Conservation (phyloP, 2,329 filamentous ascomycete species). For the Didymellaceae sp. region DNA sequence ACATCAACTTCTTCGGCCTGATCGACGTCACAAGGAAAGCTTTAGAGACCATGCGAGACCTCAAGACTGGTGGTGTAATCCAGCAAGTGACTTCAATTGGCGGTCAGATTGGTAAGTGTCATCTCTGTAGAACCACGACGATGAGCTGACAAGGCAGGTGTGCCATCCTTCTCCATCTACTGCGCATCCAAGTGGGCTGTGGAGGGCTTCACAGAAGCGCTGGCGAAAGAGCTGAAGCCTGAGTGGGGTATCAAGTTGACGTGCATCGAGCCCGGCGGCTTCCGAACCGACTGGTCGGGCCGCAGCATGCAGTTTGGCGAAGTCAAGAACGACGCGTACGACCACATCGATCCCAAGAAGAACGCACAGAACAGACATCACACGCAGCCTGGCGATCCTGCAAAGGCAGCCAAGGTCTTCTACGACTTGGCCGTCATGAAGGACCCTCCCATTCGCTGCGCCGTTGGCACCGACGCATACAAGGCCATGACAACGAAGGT, state of each 20-base stretch:
- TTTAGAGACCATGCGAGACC: constrained; percentile 54
- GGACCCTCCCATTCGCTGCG: constrained; percentile 60
- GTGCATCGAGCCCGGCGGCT: constrained; percentile 55
- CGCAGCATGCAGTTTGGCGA: constrained; percentile 56
- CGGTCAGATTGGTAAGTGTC: constrained; percentile 49
- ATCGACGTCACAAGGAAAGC: constrained; percentile 59
- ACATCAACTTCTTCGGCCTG: constrained; percentile 67
- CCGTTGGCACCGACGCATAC: constrained; percentile 63
- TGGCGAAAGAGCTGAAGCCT: constrained; percentile 53
- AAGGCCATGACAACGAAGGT: constrained; percentile 58
- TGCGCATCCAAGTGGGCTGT: constrained; percentile 55
- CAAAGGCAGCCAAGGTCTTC: constrained; percentile 58
- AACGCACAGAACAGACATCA: constrained; percentile 51
- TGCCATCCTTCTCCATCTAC: constrained; percentile 44
- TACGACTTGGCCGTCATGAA: constrained; percentile 62
- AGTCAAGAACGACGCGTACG: constrained; percentile 54
- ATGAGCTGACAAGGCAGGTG: constrained; percentile 5
- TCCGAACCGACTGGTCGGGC: constrained; percentile 56
- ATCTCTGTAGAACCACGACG: not conserved
- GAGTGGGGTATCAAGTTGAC: constrained; percentile 57
- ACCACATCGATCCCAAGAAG: constrained; percentile 55
- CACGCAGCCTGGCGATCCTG: constrained; percentile 58
- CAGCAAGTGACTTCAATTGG: constrained; percentile 64
- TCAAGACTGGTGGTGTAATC: constrained; percentile 60
- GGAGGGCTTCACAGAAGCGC: constrained; percentile 56